These are phyloP conservation scores for Sedum album DNA, from an alignment of 164 flowering plant genomes.

Conservation along the genomic window DNA sequence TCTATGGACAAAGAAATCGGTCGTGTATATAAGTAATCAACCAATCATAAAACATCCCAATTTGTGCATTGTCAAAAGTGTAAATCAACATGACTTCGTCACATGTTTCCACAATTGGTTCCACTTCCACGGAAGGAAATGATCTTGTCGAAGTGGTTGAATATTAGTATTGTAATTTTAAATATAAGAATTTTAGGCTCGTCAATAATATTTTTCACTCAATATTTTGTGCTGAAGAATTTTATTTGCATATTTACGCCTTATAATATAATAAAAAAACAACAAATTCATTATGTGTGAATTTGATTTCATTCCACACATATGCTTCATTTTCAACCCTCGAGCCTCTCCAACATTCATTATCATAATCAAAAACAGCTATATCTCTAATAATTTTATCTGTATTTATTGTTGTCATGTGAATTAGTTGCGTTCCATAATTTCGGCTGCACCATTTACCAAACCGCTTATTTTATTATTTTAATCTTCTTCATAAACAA, in stretches of 20 bases:
- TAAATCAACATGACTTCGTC: not conserved
- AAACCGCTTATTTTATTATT: not conserved
- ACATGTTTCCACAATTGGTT: not conserved
- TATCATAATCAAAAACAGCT: slow-evolving; percentile 4
- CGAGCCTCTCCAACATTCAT: slow-evolving; percentile 8
- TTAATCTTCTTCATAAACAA: not conserved
- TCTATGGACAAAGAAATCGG: not conserved
- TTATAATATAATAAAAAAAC: too few species aligned
- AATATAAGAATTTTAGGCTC: too few species aligned
- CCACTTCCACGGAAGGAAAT: too few species aligned
- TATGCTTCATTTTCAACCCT: not conserved
- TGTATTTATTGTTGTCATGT: not conserved
- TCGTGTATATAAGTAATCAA: not conserved
- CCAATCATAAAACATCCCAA: not conserved
- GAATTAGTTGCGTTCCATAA: slow-evolving; percentile 5
- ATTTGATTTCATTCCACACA: slow-evolving; percentile 1
- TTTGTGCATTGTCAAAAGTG: not conserved
- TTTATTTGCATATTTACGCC: too few species aligned
- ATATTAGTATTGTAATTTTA: too few species aligned
- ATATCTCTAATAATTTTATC: not conserved
- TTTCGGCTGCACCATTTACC: slow-evolving; percentile 7
- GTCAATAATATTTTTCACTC: too few species aligned
- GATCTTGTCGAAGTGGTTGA: too few species aligned
- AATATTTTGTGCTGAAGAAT: too few species aligned
- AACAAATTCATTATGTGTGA: too few species aligned